These are phyloP conservation scores for Pestalotiopsis sp. DNA, from an alignment of 2,329 filamentous ascomycete genomes.

Conservation along the genomic window DNA sequence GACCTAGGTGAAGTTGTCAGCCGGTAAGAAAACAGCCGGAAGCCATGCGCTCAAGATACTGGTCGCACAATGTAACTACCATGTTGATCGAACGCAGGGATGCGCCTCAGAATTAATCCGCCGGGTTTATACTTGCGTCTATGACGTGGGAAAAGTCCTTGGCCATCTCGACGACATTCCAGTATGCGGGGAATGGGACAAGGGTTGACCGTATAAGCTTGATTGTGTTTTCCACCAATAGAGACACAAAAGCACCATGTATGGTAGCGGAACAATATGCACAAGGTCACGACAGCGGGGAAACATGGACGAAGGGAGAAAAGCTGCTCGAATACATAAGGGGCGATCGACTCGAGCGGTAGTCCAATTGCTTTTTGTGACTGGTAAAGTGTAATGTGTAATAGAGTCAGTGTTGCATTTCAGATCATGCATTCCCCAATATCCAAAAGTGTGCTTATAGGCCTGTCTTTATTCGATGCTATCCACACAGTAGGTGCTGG, in stretches of 20 bases:
- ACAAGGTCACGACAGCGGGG: not conserved
- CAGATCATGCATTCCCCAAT: not conserved
- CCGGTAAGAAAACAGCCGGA: no score
- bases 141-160: not conserved
- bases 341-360: not conserved
- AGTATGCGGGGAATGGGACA: not conserved
- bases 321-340: not conserved
- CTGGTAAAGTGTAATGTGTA: not conserved
- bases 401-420: not conserved
- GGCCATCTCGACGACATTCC: not conserved
- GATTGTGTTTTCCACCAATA: not conserved
- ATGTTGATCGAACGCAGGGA: no score
- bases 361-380: not conserved
- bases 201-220: not conserved
- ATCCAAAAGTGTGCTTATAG: not conserved
- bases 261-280: not conserved
- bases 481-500: not conserved
- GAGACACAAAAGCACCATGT: not conserved
- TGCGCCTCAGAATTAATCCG: not conserved
- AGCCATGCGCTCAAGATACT: no score
- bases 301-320: not conserved
- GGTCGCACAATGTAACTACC: no score
- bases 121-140: not conserved
- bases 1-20: no score
- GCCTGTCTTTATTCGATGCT: not conserved